Conservation (phyloP, 208 protist species). For the Crithidia bombi region DNA sequence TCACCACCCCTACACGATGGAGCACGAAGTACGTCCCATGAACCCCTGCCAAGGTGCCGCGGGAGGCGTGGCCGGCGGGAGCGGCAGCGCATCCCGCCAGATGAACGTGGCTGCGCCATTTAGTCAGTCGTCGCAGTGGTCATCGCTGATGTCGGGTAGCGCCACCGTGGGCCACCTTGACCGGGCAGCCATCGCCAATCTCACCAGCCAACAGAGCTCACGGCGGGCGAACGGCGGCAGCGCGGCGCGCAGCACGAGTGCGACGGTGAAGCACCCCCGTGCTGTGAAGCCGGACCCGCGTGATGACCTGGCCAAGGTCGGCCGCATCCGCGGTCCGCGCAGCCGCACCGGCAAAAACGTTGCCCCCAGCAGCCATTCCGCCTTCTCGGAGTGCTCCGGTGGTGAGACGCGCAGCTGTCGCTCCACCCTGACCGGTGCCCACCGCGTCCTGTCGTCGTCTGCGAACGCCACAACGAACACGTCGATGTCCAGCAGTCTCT, state of each 20-base stretch:
- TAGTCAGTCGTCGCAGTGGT: constrained; percentile 15
- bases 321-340: constrained; percentile 46
- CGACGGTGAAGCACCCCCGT: constrained; percentile 45
- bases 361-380: constrained; percentile 71
- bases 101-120: neutral
- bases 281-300: constrained; percentile 52
- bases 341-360: constrained; percentile 67
- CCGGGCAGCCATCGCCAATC: constrained; percentile 32
- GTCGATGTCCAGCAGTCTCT: constrained; percentile 42
- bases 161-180: constrained; percentile 34
- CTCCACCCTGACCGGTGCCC: constrained; percentile 44
- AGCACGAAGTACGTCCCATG: constrained; percentile 41
- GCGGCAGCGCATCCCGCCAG: constrained; percentile 2
- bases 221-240: constrained; percentile 30
- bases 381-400: constrained; percentile 87
- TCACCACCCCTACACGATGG: constrained; percentile 33
- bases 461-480: constrained; percentile 55
- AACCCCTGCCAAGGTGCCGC: constrained; percentile 44
- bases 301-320: constrained; percentile 20
- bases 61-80: neutral
- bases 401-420: constrained; percentile 80
- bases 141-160: constrained; percentile 26
- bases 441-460: constrained; percentile 49
- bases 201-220: constrained; percentile 27
- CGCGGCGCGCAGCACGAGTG: constrained; percentile 33